These are phyloP conservation scores for Metschnikowia kunwiensis DNA, from an alignment of 805 yeast genomes.

Conservation along the genomic window DNA sequence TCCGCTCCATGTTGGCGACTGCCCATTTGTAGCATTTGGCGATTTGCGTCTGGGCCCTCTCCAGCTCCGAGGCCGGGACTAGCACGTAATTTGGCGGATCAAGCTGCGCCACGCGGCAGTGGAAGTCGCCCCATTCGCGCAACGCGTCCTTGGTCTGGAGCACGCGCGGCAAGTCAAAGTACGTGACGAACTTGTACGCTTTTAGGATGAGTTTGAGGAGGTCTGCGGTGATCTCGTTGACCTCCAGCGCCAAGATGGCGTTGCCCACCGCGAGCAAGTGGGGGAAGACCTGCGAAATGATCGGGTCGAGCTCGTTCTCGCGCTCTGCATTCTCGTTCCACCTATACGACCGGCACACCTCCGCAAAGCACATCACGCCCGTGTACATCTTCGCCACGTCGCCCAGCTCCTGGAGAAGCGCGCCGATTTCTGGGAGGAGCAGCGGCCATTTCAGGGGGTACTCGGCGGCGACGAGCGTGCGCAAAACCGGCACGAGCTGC, in stretches of 20 bases:
- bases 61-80: slow-evolving; percentile 52
- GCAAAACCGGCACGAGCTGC: slow-evolving; percentile 39
- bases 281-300: slow-evolving; percentile 62
- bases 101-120: slow-evolving; percentile 62
- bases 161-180: slow-evolving; percentile 65
- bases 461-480: slow-evolving; percentile 37
- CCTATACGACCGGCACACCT: slow-evolving; percentile 65
- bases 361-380: slow-evolving; percentile 68
- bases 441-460: slow-evolving; percentile 37
- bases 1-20: slow-evolving; percentile 67
- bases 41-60: slow-evolving; percentile 61
- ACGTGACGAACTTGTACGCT: slow-evolving; percentile 72
- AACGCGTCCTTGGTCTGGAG: slow-evolving; percentile 50
- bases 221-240: slow-evolving; percentile 42
- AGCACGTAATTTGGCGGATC: slow-evolving; percentile 53
- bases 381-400: slow-evolving; percentile 45
- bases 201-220: slow-evolving; percentile 64
- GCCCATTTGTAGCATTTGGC: slow-evolving; percentile 77
- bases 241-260: slow-evolving; percentile 29
- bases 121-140: slow-evolving; percentile 72
- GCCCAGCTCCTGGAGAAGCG: slow-evolving; percentile 28
- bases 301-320: slow-evolving; percentile 30
- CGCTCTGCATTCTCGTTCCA: slow-evolving; percentile 58
- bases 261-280: slow-evolving; percentile 64
- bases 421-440: slow-evolving; percentile 32